These are phyloP conservation scores for Kodamaea arcana DNA, from an alignment of 1,139 yeast species.

Conservation along the genomic window DNA sequence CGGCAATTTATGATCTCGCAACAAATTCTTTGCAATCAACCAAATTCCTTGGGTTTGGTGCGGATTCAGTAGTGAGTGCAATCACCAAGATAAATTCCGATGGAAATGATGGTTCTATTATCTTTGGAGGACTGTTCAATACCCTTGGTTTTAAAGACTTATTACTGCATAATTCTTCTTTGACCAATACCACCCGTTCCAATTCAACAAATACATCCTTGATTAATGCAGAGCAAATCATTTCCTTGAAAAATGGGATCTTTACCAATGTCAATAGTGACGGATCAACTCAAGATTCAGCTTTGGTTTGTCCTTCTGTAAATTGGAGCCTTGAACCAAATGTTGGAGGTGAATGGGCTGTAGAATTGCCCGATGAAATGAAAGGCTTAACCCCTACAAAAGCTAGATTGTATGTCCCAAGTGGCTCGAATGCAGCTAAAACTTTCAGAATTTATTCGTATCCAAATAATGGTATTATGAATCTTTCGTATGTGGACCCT, in stretches of 20 bases:
- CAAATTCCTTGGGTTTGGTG: conserved; percentile 77
- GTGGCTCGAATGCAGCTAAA: conserved; percentile 50
- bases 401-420: conserved; percentile 65
- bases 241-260: conserved; percentile 60
- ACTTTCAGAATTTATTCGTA: conserved; percentile 68
- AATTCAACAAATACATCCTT: conserved; percentile 31
- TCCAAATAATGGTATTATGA: conserved; percentile 90
- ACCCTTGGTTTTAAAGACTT: conserved; percentile 55
- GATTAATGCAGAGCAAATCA: conserved; percentile 59
- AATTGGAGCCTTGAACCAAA: conserved; percentile 58
- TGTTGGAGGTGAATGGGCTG: conserved; percentile 66
- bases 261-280: conserved; percentile 53
- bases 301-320: conserved; percentile 59
- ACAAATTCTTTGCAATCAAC: conserved; percentile 42
- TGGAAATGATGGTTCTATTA: conserved; percentile 37
- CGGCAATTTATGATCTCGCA: conserved; percentile 59
- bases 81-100: conserved; percentile 47
- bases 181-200: conserved; percentile 23
- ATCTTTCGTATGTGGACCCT: conserved; percentile 81
- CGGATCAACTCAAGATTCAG: conserved; percentile 25
- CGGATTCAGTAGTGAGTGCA: conserved; percentile 57
- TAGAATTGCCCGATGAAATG: conserved; percentile 53
- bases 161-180: conserved; percentile 27
- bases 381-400: conserved; percentile 63
- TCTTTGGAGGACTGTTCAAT: conserved; percentile 78